Base-by-base conservation (phyloP, 1,284 basidiomycete species). In the Leccinum huronense region DNA sequence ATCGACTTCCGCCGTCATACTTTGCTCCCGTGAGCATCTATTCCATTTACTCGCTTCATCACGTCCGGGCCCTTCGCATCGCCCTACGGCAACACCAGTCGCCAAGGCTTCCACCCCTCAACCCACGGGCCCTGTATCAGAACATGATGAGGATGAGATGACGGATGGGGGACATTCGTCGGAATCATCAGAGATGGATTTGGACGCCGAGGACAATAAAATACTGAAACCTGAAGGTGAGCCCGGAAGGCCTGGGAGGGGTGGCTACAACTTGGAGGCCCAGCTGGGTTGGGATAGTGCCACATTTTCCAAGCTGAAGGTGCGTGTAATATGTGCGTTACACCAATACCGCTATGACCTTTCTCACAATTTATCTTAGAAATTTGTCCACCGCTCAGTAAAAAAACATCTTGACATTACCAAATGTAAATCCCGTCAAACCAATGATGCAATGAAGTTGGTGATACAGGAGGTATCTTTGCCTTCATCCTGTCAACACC, bases 181-280 rank as follows among this genome's bases (percentile, higher is more conserved):
- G 3, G 23, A 64, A 2, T 60, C 19, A 10, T 64, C 42, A 68
- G n/a, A 65, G 48, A 51, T 51, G 19, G 19, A 51, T 51, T 27
- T 51, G 48, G 11, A 51, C 1, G 42, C 13, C 9, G 3, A 45
- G 42, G 11, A 27, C 13, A 53, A 53, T 30, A 53, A 53, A 30
- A 14, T 66, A 56, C 48, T 57, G 1, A 68, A 69, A 33, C 63
- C 62, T 4, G n/a, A 59, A 14, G 58, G 62, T 8, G 63, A 68
- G 38, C 23, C 60, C 1, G 36, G 62, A 9, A 55, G 61, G 3
- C 61, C 65, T 14, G 58, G 67, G 5, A 63, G 64, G 9, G 63
- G 65, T 14, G 60, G 65, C 14, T 69, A 65, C 16, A 68, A 66
- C n/a, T 31, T 69, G 19, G 48, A 65, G 19, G 33, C 30, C 1